Percentiles rank a stretch among this genome's conserved stretches.
Evolutionary conservation across 2,329 filamentous ascomycete genomes (phyloP).

Genomic region (Fusarium palustre): DNA sequence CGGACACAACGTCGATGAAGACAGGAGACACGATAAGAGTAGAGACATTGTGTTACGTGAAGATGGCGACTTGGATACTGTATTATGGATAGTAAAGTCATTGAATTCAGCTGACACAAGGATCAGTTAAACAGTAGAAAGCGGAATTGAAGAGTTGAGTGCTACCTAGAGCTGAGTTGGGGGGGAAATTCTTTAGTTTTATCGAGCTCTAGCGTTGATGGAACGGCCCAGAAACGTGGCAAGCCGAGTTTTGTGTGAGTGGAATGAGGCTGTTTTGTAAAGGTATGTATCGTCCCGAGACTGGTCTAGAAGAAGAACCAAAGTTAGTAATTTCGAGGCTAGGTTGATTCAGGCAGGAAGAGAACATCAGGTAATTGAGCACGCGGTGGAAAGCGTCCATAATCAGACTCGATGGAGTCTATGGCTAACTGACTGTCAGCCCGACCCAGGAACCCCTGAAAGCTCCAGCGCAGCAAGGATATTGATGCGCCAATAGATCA

Average conservation of each 20-base stretch:
- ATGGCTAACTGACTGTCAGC: not conserved
- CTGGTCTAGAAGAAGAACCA: not conserved
- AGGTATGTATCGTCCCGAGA: not conserved
- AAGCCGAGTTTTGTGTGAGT: not conserved
- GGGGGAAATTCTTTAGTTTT: no score
- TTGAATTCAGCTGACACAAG: not conserved
- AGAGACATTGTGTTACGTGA: not conserved
- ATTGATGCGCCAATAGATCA: not conserved
- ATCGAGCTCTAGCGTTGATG: not conserved
- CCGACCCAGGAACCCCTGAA: not conserved
- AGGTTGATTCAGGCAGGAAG: not conserved
- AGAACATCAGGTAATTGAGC: not conserved
- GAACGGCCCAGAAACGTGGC: not conserved
- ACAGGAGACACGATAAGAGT: no score
- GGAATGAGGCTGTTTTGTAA: not conserved
- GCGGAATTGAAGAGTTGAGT: not conserved
- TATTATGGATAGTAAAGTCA: not conserved
- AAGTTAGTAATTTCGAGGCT: not conserved
- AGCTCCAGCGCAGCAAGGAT: not conserved
- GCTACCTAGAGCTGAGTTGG: not conserved
- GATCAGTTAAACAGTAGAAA: fast-evolving
- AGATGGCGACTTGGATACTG: not conserved
- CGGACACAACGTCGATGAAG: no score
- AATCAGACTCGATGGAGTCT: not conserved
- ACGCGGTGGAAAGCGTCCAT: not conserved